A percentile compares a stretch with the other conserved stretches of the same genome.
phyloP scores from a whole-genome alignment of 192 early-diverging fungal species.

The Cladochytrium replicatum region DNA sequence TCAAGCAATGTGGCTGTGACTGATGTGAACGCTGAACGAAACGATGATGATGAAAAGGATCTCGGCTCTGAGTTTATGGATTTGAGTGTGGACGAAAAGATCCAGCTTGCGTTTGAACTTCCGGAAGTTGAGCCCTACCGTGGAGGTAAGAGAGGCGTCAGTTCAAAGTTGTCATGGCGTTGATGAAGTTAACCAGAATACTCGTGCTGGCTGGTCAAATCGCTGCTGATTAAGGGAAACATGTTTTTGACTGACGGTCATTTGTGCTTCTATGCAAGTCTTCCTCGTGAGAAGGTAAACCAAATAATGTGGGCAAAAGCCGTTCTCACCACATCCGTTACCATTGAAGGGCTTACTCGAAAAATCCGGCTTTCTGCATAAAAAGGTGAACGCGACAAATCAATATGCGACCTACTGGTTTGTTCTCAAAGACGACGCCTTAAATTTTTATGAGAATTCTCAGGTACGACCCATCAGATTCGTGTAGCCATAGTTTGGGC shows the following conservation, averaged over 20 bases:
- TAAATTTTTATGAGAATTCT: slow-evolving; percentile 44
- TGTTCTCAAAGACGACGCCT: slow-evolving; percentile 46
- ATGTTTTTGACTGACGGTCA: slow-evolving; percentile 54
- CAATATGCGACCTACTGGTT: slow-evolving; percentile 48
- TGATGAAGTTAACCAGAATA: slow-evolving; percentile 32
- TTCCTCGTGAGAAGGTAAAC: slow-evolving; percentile 41
- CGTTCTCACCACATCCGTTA: not conserved
- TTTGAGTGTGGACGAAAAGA: slow-evolving; percentile 9
- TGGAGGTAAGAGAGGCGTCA: slow-evolving; percentile 4
- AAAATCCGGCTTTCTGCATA: slow-evolving; percentile 42
- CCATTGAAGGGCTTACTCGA: slow-evolving; percentile 33
- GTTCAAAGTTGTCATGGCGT: slow-evolving; percentile 1
- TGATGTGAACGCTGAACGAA: not conserved
- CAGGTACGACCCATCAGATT: slow-evolving; percentile 17
- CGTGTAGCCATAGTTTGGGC: not conserved
- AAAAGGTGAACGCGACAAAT: slow-evolving; percentile 24
- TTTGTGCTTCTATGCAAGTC: slow-evolving; percentile 55
- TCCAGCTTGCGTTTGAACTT: slow-evolving; percentile 18
- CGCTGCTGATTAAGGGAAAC: slow-evolving; percentile 52
- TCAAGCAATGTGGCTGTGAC: no score
- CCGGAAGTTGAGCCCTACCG: slow-evolving; percentile 7
- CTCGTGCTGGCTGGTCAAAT: slow-evolving; percentile 53
- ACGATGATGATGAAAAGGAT: not conserved
- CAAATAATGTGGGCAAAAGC: not conserved
- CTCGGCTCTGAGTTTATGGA: not conserved